Conservation (phyloP, 2,329 filamentous ascomycete genomes). For the Fusarium sulawesiense region DNA sequence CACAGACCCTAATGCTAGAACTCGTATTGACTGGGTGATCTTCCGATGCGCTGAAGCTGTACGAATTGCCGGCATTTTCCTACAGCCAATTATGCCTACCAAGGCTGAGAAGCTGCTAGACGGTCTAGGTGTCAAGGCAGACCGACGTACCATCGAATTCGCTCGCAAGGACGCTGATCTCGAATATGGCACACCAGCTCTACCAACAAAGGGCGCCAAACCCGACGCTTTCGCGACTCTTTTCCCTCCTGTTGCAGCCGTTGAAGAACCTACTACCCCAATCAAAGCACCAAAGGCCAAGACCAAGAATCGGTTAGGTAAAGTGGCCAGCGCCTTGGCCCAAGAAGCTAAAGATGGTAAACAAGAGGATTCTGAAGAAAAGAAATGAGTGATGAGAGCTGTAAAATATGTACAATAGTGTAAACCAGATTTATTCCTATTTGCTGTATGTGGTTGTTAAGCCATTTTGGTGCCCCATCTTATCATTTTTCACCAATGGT, state of each 20-base stretch:
- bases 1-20: slow-evolving; percentile 49
- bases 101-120: slow-evolving; percentile 81
- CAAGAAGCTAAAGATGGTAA: slow-evolving; percentile 44
- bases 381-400: slow-evolving; percentile 11
- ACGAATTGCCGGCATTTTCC: slow-evolving; percentile 81
- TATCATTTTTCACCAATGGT: slow-evolving; percentile 25
- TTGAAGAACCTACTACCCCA: slow-evolving; percentile 39
- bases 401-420: slow-evolving; percentile 37
- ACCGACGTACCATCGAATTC: slow-evolving; percentile 71
- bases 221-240: slow-evolving; percentile 56
- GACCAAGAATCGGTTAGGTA: slow-evolving; percentile 45
- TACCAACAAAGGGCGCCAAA: slow-evolving; percentile 13
- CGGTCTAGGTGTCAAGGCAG: slow-evolving; percentile 75
- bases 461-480: slow-evolving; percentile 19
- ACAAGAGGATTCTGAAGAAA: slow-evolving; percentile 3
- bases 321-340: slow-evolving; percentile 44
- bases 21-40: slow-evolving; percentile 68
- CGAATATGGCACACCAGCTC: slow-evolving; percentile 69
- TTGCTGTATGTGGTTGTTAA: neutral
- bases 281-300: neutral
- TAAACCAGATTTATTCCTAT: neutral
- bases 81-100: slow-evolving; percentile 90
- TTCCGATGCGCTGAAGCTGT: slow-evolving; percentile 80
- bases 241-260: slow-evolving; percentile 60
- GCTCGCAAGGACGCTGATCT: slow-evolving; percentile 73